phyloP scores from a whole-genome alignment of 257 asterid genomes.

The Ligustrum vulgare region DNA sequence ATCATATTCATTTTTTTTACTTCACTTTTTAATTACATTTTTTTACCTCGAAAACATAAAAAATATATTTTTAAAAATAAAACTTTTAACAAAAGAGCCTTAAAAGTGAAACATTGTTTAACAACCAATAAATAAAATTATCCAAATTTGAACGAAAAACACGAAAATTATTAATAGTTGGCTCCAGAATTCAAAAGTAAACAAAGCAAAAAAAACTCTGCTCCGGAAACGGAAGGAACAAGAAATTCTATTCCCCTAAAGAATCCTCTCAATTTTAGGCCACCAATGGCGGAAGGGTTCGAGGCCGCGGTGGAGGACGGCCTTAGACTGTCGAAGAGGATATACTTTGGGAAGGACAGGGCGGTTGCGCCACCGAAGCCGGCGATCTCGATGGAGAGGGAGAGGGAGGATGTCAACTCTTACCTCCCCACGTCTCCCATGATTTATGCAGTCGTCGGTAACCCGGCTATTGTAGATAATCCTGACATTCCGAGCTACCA shows the following conservation, averaged over 20 bases:
- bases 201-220: background rate
- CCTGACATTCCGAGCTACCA: slow-evolving; percentile 98
- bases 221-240: slow-evolving; percentile 2
- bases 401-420: slow-evolving; percentile 40
- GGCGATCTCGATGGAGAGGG: slow-evolving; percentile 56
- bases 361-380: slow-evolving; percentile 88
- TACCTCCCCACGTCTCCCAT: slow-evolving; percentile 69
- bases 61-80: no score
- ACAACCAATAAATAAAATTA: background rate
- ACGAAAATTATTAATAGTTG: slow-evolving; percentile 22
- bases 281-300: slow-evolving; percentile 75
- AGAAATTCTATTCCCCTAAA: background rate
- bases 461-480: slow-evolving; percentile 85
- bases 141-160: background rate
- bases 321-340: slow-evolving; percentile 72
- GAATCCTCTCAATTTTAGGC: background rate
- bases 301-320: slow-evolving; percentile 87
- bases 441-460: slow-evolving; percentile 76
- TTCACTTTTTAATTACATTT: no score
- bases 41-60: no score
- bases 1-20: no score
- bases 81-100: no score
- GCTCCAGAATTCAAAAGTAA: slow-evolving; percentile 14
- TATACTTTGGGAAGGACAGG: slow-evolving; percentile 81
- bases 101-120: background rate